Conservation (phyloP, 306 rosid genomes). For the Hippophae gyantsensis region DNA sequence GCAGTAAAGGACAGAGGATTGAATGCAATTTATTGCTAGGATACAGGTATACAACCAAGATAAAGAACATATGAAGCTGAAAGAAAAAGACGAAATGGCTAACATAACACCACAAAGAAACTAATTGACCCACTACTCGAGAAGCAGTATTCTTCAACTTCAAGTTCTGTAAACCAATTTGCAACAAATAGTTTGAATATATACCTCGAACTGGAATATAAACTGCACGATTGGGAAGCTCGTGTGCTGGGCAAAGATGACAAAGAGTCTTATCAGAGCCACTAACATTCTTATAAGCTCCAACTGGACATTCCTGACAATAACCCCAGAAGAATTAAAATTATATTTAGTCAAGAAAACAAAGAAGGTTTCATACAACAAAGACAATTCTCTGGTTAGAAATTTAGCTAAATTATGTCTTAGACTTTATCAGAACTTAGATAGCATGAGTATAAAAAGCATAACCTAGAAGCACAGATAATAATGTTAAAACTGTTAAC, state of each 20-base stretch:
- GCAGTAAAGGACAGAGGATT: constrained; percentile 9
- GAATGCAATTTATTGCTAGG: too few species aligned
- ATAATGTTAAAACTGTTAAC: too few species aligned
- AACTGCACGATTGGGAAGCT: constrained; percentile 80
- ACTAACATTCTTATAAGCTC: constrained; percentile 76
- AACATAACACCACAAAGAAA: not conserved
- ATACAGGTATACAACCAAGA: too few species aligned
- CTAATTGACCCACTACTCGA: not conserved
- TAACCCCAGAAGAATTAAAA: constrained; percentile 6
- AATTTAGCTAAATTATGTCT: not conserved
- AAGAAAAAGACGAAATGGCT: constrained; percentile 1
- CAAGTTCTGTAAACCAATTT: constrained; percentile 8
- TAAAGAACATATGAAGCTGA: not conserved
- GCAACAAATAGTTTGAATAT: constrained; percentile 15
- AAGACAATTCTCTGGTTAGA: not conserved
- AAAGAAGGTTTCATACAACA: too few species aligned
- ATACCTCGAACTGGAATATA: constrained; percentile 79
- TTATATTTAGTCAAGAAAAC: too few species aligned
- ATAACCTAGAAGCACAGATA: too few species aligned
- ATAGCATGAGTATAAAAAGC: too few species aligned
- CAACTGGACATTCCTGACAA: constrained; percentile 85
- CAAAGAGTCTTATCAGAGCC: constrained; percentile 87
- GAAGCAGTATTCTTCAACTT: not conserved
- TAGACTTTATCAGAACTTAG: too few species aligned
- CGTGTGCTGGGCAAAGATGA: constrained; percentile 52